Conservation (phyloP, 768 basidiomycete genomes). For the Tricholoma saponaceum region DNA sequence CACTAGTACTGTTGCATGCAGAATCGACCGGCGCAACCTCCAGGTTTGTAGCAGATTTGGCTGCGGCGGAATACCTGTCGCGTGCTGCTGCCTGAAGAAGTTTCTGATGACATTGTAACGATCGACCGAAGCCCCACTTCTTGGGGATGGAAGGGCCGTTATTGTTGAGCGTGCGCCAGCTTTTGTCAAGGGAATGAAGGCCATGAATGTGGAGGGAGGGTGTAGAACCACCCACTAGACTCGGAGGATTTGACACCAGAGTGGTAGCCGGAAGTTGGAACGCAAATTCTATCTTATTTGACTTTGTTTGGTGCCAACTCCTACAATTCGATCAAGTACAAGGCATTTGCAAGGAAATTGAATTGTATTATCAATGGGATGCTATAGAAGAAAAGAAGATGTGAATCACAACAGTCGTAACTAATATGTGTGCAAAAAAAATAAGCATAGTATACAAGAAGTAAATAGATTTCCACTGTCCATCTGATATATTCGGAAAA, state of each 20-base stretch:
- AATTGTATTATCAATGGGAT: no score
- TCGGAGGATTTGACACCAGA: no score
- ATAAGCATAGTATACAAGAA: slow-evolving; percentile 6
- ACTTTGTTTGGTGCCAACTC: no score
- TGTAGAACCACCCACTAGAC: no score
- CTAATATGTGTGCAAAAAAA: background rate
- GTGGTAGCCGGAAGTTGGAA: no score
- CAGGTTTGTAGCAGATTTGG: background rate
- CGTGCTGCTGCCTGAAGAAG: slow-evolving; percentile 44
- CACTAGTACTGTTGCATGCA: background rate
- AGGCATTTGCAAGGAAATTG: no score
- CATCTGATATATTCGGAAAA: background rate
- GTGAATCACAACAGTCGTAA: background rate
- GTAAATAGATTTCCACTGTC: background rate
- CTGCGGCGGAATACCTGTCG: slow-evolving; percentile 1
- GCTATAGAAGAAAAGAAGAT: no score
- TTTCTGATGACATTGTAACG: slow-evolving; percentile 55
- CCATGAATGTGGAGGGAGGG: background rate
- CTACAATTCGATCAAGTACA: no score
- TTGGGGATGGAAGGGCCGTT: slow-evolving; percentile 1
- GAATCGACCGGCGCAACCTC: background rate
- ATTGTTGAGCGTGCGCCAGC: slow-evolving; percentile 7
- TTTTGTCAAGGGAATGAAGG: slow-evolving; percentile 4
- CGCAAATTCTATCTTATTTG: no score
- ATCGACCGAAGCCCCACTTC: slow-evolving; percentile 33